phyloP scores from a whole-genome alignment of 2,329 filamentous ascomycete genomes.

The Penicillium olsonii region DNA sequence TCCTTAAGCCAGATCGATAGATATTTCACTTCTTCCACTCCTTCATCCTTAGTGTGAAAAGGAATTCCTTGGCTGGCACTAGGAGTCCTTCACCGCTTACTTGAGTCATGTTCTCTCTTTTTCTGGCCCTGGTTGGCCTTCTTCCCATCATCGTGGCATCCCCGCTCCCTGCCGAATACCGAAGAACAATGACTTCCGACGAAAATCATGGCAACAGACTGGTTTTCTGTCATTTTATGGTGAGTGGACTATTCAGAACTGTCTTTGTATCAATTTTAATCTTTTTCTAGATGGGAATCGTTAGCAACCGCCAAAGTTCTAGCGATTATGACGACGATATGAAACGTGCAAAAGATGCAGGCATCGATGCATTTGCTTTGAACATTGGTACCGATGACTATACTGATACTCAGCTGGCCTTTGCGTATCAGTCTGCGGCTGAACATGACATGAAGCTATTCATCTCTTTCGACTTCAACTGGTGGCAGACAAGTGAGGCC shows the following conservation, averaged over 20 bases:
- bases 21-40: not conserved
- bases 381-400: conserved; percentile 52
- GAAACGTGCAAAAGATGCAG: conserved; percentile 44
- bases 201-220: conserved; percentile 24
- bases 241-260: conserved; percentile 11
- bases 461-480: conserved; percentile 60
- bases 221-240: conserved; percentile 51
- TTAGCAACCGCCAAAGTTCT: conserved; percentile 44
- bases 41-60: conserved; percentile 1
- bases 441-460: conserved; percentile 55
- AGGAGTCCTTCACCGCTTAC: conserved; percentile 4
- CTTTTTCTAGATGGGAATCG: conserved; percentile 47
- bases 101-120: conserved; percentile 9
- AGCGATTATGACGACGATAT: conserved; percentile 53
- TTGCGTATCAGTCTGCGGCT: conserved; percentile 53
- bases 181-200: not conserved
- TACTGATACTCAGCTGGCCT: conserved; percentile 49
- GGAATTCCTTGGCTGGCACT: conserved; percentile 6
- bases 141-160: conserved; percentile 18
- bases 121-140: conserved; percentile 19
- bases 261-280: not conserved
- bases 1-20: not conserved
- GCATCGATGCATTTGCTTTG: conserved; percentile 54
- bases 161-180: conserved; percentile 9
- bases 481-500: conserved; percentile 43